These are phyloP conservation scores for Tetracentron sinense DNA, from an alignment of 164 flowering plant species.

Conservation along the genomic window DNA sequence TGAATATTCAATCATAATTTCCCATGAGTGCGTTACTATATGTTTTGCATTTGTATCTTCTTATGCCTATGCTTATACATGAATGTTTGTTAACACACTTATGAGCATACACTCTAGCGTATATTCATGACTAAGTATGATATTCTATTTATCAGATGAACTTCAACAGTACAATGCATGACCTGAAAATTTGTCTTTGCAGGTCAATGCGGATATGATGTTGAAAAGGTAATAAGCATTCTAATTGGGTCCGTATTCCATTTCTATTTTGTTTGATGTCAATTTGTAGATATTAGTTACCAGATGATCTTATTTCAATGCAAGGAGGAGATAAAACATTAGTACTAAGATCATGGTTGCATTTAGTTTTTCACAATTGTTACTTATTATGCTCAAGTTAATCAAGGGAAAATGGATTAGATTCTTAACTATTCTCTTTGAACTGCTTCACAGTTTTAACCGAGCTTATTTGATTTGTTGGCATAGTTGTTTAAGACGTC, in stretches of 20 bases:
- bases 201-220: constrained; percentile 82
- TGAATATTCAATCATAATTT: no score
- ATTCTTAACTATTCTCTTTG: background rate
- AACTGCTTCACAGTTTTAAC: background rate
- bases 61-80: background rate
- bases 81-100: background rate
- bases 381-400: no score
- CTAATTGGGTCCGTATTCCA: background rate
- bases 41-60: no score
- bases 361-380: background rate
- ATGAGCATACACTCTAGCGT: background rate
- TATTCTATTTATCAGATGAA: background rate
- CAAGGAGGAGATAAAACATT: background rate
- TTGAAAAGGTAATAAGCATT: constrained; percentile 59
- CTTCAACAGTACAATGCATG: constrained; percentile 4
- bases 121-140: background rate
- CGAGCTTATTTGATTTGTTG: background rate
- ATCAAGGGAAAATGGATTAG: no score
- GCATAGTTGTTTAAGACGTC: no score
- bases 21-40: no score
- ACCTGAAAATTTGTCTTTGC: constrained; percentile 36
- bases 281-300: background rate
- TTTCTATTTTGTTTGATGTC: background rate
- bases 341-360: background rate
- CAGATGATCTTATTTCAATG: background rate